These are phyloP conservation scores for Pleurotus tuoliensis DNA, from an alignment of 768 basidiomycete genomes.

Conservation along the genomic window DNA sequence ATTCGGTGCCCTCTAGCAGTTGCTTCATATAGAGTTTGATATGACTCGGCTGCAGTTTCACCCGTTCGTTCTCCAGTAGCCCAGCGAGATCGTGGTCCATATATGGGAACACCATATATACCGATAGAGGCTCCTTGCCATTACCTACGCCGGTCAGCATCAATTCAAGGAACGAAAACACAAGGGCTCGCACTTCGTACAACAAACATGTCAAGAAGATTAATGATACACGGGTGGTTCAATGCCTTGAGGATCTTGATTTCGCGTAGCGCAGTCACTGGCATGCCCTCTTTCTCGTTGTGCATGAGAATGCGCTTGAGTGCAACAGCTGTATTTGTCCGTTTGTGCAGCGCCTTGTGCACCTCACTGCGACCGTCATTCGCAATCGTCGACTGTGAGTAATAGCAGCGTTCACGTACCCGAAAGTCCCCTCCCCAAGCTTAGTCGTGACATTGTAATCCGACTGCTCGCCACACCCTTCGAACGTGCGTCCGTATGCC, in stretches of 20 bases:
- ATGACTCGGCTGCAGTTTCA: constrained; percentile 75
- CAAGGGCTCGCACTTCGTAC: constrained; percentile 53
- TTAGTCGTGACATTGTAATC: constrained; percentile 85
- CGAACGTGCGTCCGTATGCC: constrained; percentile 65
- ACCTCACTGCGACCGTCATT: constrained; percentile 60
- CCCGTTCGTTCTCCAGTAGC: constrained; percentile 85
- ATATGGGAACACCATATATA: constrained; percentile 99
- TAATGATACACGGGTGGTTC: constrained; percentile 80
- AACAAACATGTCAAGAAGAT: constrained; percentile 91
- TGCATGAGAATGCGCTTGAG: constrained; percentile 96
- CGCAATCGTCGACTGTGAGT: constrained; percentile 9
- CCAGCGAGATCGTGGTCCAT: constrained; percentile 99
- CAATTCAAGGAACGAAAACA: not conserved
- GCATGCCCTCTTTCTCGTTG: constrained; percentile 95
- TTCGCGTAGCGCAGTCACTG: constrained; percentile 93
- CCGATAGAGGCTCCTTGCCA: constrained; percentile 70
- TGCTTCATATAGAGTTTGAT: constrained; percentile 98
- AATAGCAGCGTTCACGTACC: constrained; percentile 47
- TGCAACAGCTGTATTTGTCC: constrained; percentile 65
- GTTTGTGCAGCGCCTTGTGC: constrained; percentile 75
- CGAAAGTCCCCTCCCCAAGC: constrained; percentile 96
- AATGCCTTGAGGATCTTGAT: constrained; percentile 94
- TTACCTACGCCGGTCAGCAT: constrained; percentile 40
- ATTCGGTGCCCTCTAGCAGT: constrained; percentile 91
- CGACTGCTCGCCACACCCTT: constrained; percentile 63